Evolutionary conservation across 78 protist genomes (phyloP), one percentile per base, ranked within the genome.

Genomic region (Capsaspora owczarzaki): DNA sequence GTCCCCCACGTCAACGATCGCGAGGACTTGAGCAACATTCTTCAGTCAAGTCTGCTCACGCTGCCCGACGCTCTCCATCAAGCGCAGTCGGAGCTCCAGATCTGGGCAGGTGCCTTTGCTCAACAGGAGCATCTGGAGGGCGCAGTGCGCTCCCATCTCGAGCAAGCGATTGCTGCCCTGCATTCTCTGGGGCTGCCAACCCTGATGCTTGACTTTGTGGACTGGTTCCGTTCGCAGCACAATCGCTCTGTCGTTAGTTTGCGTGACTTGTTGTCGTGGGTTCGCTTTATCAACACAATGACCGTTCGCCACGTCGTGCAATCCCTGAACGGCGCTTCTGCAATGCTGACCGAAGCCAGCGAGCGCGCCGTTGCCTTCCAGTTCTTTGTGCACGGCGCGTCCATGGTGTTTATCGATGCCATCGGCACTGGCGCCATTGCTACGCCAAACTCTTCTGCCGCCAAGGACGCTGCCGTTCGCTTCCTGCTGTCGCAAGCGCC

Each of bases 201-300:
- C n/a, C 33, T 56, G 31, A 82, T 92, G 77, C 49, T 92, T 0
- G 69, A 53, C 46, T 92, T 92, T 43, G 31, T 83, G 35, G 68
- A 80, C 10, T 79, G 91, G 82, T 69, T 72, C 53, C n/a, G 33
- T 23, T 4, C n/a, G 41, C 38, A 69, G 25, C 33, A 19, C 27
- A 2, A 0, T 12, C 29, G 19, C 47, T 6, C n/a, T 14, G 19
- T 47, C 29, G 33, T 87, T 35, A 31, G 86, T 4, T 68, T 97
- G 4, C 90, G 99, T 0, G 98, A 95, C 74, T 70, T 92, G 35
- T 66, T 97, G 22, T 71, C 95, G 23, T 93, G 97, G 97, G 92
- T 72, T 12, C 43, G 80, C 27, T 95, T 95, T 66, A 74, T 95
- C 87, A 12, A 22, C 37, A 10, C 56, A 23, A 46, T 86, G 33